These are phyloP conservation scores for Fusarium tuaranense DNA, from an alignment of 2,329 filamentous ascomycete species.

Conservation along the genomic window DNA sequence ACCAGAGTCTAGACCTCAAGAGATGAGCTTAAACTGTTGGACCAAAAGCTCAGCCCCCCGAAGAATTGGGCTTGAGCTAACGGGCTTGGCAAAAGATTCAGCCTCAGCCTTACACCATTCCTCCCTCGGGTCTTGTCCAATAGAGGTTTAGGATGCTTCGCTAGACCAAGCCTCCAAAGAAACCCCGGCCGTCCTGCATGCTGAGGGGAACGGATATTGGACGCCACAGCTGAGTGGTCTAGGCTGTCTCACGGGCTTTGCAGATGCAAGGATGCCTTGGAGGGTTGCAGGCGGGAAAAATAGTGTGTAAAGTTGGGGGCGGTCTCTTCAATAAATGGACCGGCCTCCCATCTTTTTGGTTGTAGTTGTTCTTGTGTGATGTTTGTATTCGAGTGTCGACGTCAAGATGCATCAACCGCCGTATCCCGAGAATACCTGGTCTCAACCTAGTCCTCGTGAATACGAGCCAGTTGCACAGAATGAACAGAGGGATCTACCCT, in stretches of 20 bases:
- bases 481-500: background rate
- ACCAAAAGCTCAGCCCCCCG: background rate
- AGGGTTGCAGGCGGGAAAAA: background rate
- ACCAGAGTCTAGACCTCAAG: background rate
- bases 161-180: background rate
- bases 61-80: background rate
- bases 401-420: background rate
- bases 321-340: background rate
- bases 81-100: background rate
- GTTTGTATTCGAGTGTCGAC: background rate
- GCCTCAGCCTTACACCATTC: slow-evolving; percentile 4
- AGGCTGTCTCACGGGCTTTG: background rate
- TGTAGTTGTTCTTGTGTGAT: background rate
- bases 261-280: background rate
- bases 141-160: background rate
- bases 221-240: background rate
- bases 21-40: background rate
- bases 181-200: background rate
- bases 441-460: background rate
- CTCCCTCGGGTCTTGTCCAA: background rate
- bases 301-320: background rate
- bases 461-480: background rate
- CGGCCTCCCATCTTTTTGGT: background rate
- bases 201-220: background rate
- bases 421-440: background rate